Evolutionary conservation across 1,284 basidiomycete species (phyloP), one percentile per base, ranked within the genome.

Genomic region (Waitea zeae): DNA sequence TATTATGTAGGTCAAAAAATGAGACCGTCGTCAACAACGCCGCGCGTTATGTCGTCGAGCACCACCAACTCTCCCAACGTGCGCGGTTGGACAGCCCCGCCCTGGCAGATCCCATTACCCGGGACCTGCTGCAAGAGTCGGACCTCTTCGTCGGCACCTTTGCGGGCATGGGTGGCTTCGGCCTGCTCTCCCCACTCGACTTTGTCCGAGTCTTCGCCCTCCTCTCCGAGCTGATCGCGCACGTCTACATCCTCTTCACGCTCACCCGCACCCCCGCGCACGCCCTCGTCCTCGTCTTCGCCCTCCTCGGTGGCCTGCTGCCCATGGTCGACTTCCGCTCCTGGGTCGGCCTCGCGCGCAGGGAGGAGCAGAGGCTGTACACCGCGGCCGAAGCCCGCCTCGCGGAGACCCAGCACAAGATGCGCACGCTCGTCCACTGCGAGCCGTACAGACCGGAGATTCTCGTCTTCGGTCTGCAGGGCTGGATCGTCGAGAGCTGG

Each of bases 401-500:
- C 1, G 64, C 70, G 17, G 71, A 76, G 38, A 69, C 69, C 30
- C 74, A 78, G 45, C 79, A 83, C 46, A 67, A 64, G 30, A 69
- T 83, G 62, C 70, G 77, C 9, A 67, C 64, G 43, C 56, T 86
- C 30, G 80, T 71, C 0, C 67, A 76, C 46, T 77, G 68, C 45
- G 77, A 80, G 30, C 46, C 56, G 0, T 68, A 79, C 48, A 70
- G 79, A 17, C 71, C 77, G 17, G 83, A 89, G 51, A 64, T 87
- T 13, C 61, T 76, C 26, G 58, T 88, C 4, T 89, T 87, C 48
- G 80, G 80, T 4, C 61, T 88, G 7, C 74, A 72, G 13, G 74
- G 78, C 20, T 88, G 83, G 82, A 74, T 87, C 38, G 54, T 88
- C 38, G 61, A 67, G 36, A 68, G 68, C 2, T 88, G 82, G 83